Evolutionary conservation across 306 rosid species (phyloP), one percentile per base, ranked within the genome.

Genomic region (Quercus dentata): DNA sequence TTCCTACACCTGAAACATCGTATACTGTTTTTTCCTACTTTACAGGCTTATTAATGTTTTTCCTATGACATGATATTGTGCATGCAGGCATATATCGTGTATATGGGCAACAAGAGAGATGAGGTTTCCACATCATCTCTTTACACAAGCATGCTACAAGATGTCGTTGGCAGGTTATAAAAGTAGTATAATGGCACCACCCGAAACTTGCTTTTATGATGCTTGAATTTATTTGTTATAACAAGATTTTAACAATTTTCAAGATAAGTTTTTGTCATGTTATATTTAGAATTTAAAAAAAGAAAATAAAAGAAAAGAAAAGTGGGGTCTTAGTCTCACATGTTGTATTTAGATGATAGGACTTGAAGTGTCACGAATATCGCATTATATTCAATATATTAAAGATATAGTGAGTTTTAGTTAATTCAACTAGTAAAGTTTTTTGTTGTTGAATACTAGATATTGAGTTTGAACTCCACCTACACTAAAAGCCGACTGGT

Each of bases 21-120:
- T 35, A 35, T 35, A 35, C 2, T 5, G 7, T 35, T 5, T 35
- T 35, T 35, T 35, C 7, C 41, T 35, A 35, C 41, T 1, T 35
- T 5, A 2, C 12, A 41, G 12, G 46, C 3, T 8, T 8, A 41
- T 41, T 41, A 41, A 41, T 41, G 12, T 67, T 4, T 10, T 25
- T 12, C 10, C 8, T 3, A 23, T 61, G 12, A 21, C 30, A 21
- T 41, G 46, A 41, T 41, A 41, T 28, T 35, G 12, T 41, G 33
- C 54, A 67, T 76, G 78, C 86, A 88, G 92, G 73, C 82, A 0
- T 88, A 84, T 64, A 86, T 88, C 62, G 88, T 86, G 15, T 84
- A 86, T 27, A 84, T 83, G 35, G 87, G 92, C 25, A 75, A 61
- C 12, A 79, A 46, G 31, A 35, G 19, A 15, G 85, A 64, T 46